phyloP scores from a whole-genome alignment of 2,329 filamentous ascomycete genomes.

The Aspergillus ruber region DNA sequence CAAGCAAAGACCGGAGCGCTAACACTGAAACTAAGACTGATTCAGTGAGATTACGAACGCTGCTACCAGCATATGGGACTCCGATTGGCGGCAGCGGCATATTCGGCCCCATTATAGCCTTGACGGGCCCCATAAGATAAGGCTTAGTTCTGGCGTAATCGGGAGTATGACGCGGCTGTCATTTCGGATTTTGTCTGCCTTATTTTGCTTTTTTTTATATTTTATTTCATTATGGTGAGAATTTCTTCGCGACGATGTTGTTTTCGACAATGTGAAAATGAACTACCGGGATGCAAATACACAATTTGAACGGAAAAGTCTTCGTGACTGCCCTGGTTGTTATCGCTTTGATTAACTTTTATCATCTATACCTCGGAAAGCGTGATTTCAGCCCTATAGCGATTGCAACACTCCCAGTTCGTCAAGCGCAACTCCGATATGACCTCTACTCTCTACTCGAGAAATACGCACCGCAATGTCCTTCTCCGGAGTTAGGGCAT shows the following conservation, averaged over 20 bases:
- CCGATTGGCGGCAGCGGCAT: no score
- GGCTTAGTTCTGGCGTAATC: no score
- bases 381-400: neutral
- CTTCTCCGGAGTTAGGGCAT: constrained; percentile 5
- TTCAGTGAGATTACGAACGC: neutral
- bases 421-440: constrained; percentile 13
- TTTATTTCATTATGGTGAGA: neutral
- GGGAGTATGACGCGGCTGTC: neutral
- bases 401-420: neutral
- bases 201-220: neutral
- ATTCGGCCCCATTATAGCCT: no score
- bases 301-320: neutral
- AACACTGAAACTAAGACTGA: no score
- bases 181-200: neutral
- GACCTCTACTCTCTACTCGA: constrained; percentile 12
- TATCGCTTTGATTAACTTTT: constrained; percentile 3
- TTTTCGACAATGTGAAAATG: neutral
- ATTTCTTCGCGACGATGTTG: neutral
- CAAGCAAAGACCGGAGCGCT: no score
- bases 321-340: neutral
- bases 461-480: constrained; percentile 12
- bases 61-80: neutral
- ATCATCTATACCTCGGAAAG: constrained; percentile 5
- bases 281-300: neutral
- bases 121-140: no score